These are phyloP conservation scores for Acanthamoeba culbertsoni DNA, from an alignment of 208 protist species.

Conservation along the genomic window DNA sequence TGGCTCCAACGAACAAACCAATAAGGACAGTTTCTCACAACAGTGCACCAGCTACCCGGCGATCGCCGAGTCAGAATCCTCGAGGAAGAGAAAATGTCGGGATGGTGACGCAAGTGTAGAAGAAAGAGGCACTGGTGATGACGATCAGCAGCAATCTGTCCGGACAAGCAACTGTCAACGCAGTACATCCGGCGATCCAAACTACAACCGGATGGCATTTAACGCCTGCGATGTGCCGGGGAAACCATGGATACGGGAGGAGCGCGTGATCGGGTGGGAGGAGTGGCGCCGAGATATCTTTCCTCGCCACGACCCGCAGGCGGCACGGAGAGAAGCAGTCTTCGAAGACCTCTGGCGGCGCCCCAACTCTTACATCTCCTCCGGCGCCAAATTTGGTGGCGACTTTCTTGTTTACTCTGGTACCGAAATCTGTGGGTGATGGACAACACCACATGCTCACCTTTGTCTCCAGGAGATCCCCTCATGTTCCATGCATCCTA, in stretches of 20 bases:
- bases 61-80: too few relatives aligned
- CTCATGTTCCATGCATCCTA: neutral
- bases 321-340: neutral
- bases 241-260: neutral
- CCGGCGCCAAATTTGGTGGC: conserved; percentile 46
- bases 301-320: neutral
- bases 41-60: too few relatives aligned
- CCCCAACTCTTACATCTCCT: neutral
- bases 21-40: neutral
- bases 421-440: neutral
- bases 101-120: too few relatives aligned
- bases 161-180: too few relatives aligned
- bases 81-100: neutral
- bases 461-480: neutral
- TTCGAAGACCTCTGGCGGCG: conserved; percentile 3
- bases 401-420: conserved; percentile 55
- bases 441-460: too few relatives aligned
- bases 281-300: neutral
- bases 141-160: neutral
- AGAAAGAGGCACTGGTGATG: too few relatives aligned
- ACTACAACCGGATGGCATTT: neutral
- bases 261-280: neutral
- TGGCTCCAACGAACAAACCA: neutral
- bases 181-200: too few relatives aligned
- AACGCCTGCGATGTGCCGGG: neutral